Evolutionary conservation across 116 monocot species (phyloP), one percentile per base, ranked within the genome.

Genomic region (Iris pallida): DNA sequence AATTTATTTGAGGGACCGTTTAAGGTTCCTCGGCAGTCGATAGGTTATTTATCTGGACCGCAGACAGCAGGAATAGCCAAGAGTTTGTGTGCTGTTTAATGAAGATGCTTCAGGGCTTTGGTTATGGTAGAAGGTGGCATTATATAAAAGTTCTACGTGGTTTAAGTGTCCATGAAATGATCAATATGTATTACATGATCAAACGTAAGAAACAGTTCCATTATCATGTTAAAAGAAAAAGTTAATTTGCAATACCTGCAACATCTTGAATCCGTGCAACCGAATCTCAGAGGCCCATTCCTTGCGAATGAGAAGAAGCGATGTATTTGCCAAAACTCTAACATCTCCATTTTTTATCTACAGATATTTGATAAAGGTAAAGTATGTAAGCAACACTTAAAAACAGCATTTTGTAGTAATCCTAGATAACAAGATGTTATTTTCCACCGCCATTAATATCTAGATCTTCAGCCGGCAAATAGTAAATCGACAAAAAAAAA

Each of bases 271-370:
- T 13, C 93, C 97, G 69, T 98, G 90, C 73, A 98, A 49, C 68
- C 97, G 87, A 68, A 98, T 85, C 80, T 92, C 93, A 51, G 86
- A 85, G 19, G 93, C 79, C 78, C 79, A 81, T 45, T 93, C 85
- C 74, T 80, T 98, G 16, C 76, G 81, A 11, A 93, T 74, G 79
- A 98, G 82, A 65, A 79, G 65, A 55, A 98, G 78, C 6, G 90
- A 87, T 68, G 90, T 79, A 63, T 74, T 92, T 40, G 83, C 90
- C 70, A 90, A 70, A 76, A 75, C 68, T 47, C 74, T 83, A 57
- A 93, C 65, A 74, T 98, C 97, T 64, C 97, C 93, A 53, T 13
- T 76, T 74, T 92, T 98, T 55, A 92, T 74, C 97, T 98, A 72
- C 62, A 87, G 52, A 66, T 4, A 4, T 46, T 46, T 54, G 2